These are phyloP conservation scores for Kazachstania viticola DNA, from an alignment of 805 yeast species.

Conservation along the genomic window DNA sequence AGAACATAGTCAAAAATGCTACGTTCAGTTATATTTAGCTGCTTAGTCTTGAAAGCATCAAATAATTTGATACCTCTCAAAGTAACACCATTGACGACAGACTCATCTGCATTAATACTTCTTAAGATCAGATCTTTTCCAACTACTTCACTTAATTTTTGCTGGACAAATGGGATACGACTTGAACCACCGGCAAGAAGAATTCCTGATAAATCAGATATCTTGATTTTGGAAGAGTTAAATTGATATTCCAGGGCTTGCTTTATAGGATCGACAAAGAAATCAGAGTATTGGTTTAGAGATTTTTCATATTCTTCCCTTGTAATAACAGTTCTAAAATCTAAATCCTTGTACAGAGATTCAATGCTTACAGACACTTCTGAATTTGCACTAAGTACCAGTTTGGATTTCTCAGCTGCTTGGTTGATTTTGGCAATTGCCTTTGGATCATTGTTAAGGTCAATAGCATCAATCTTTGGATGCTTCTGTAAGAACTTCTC, in stretches of 20 bases:
- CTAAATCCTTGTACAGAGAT: constrained; percentile 59
- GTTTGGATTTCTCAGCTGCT: constrained; percentile 81
- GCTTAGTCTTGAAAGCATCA: constrained; percentile 51
- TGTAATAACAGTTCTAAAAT: constrained; percentile 53
- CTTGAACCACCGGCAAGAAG: constrained; percentile 85
- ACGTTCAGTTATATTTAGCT: constrained; percentile 46
- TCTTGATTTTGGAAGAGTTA: constrained; percentile 16
- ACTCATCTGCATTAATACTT: constrained; percentile 91
- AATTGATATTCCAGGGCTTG: constrained; percentile 35
- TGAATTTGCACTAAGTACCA: constrained; percentile 73
- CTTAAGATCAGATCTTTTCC: constrained; percentile 58
- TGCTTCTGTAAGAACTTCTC: constrained; percentile 44
- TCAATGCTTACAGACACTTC: constrained; percentile 76
- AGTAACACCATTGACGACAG: constrained; percentile 86
- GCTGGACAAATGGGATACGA: constrained; percentile 80
- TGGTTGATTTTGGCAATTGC: constrained; percentile 60
- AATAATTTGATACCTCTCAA: constrained; percentile 67
- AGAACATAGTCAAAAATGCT: constrained; percentile 39
- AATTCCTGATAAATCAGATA: constrained; percentile 45
- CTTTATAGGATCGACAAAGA: constrained; percentile 41
- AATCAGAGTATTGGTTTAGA: constrained; percentile 25
- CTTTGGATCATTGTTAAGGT: constrained; percentile 38
- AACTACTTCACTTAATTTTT: constrained; percentile 39
- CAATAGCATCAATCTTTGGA: constrained; percentile 27
- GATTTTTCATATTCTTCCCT: constrained; percentile 70